Base-by-base conservation (phyloP, 495 filamentous ascomycete genomes). In the Tuber magnatum region DNA sequence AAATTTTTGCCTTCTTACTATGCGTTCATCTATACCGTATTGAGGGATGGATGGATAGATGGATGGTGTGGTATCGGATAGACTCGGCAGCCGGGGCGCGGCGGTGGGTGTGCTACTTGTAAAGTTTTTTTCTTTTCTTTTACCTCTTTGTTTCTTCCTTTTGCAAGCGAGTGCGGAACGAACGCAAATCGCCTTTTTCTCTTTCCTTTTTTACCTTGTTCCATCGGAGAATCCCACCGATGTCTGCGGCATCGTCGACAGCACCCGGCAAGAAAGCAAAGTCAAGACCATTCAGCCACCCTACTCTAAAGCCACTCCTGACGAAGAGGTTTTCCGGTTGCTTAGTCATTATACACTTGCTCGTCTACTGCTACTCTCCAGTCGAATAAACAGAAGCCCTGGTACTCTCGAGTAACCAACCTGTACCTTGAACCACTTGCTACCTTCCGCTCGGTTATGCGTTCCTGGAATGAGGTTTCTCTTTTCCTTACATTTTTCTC, bases 311-410 rank as follows among this genome's bases (percentile, higher is more conserved):
- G 56, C 56, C 56, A 7, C 28, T 65, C 56, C 56, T 65, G 56
- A 35, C 28, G 56, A 32, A 35, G 28, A 35, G 56, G 28, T 14
- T 65, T 35, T 35, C 56, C 14, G n/a, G 56, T 61, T 61, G 56
- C 56, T 61, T 61, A 32, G 28, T 65, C 28, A 20, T 65, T 65
- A 35, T 71, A 71, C 69, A 71, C 18, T 43, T 40, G 69, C 18
- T 71, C 39, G 38, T 44, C 42, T 44, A 40, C 35, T 44, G 18
- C 69, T 35, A 35, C 56, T 65, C 48, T 56, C 56, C 56, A 35
- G 18, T 35, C n/a, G 56, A 35, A 65, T 65, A 10, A 65, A 32
- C 28, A 28, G 56, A 35, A 32, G 12, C 56, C 14, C 56, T 61
- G 28, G 56, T 35, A 16, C 56, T 65, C 35, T 61, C n/a, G 7